These are phyloP conservation scores for Penicillium antarcticum DNA, from an alignment of 495 filamentous ascomycete species.

Conservation along the genomic window DNA sequence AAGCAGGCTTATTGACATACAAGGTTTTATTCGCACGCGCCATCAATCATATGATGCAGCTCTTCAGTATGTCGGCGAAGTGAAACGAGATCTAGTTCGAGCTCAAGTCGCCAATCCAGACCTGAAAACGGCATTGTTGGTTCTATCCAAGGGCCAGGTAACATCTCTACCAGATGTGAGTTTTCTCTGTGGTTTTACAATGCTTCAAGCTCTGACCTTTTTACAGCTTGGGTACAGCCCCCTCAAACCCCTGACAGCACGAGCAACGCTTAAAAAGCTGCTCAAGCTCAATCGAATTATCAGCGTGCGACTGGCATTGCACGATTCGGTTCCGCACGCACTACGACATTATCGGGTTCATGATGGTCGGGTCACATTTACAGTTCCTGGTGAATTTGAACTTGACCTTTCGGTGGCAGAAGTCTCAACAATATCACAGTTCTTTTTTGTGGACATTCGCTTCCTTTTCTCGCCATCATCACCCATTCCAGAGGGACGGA, in stretches of 20 bases:
- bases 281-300: constrained; percentile 80
- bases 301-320: constrained; percentile 71
- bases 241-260: constrained; percentile 63
- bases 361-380: constrained; percentile 83
- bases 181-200: constrained; percentile 11
- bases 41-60: constrained; percentile 52
- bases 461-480: constrained; percentile 73
- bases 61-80: constrained; percentile 58
- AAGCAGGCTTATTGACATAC: constrained; percentile 79
- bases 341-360: constrained; percentile 71
- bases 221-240: constrained; percentile 70
- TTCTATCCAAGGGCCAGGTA: constrained; percentile 72
- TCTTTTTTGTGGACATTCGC: constrained; percentile 90
- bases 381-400: constrained; percentile 81
- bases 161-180: constrained; percentile 73
- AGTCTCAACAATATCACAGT: constrained; percentile 74
- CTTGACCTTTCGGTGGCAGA: constrained; percentile 84
- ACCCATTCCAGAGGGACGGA: constrained; percentile 51
- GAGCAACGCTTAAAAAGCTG: constrained; percentile 63
- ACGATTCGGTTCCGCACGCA: constrained; percentile 67
- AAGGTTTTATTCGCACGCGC: constrained; percentile 63
- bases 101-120: constrained; percentile 81
- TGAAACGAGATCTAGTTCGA: constrained; percentile 62
- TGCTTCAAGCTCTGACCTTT: constrained; percentile 23
- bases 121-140: constrained; percentile 80